These are phyloP conservation scores for Psophocarpus tetragonolobus DNA, from an alignment of 306 rosid species.

Conservation along the genomic window DNA sequence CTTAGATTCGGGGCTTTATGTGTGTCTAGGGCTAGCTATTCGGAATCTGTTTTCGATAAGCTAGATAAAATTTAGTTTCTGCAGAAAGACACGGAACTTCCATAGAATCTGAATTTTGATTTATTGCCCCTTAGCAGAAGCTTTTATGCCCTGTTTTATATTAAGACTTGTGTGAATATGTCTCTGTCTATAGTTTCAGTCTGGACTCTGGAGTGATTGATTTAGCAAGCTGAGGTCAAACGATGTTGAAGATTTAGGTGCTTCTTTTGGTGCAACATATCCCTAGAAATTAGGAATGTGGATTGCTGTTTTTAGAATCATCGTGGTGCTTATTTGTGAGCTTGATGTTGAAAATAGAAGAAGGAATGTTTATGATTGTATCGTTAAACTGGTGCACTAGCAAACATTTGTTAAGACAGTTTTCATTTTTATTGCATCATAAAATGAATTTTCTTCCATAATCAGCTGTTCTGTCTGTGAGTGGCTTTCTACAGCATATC, in stretches of 20 bases:
- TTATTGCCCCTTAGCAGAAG: background rate
- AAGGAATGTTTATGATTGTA: background rate
- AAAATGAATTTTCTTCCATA: conserved; percentile 5
- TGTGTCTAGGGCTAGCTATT: conserved; percentile 26
- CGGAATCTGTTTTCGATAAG: conserved; percentile 8
- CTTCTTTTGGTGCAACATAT: conserved; percentile 10
- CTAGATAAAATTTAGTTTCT: background rate
- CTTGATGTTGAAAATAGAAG: background rate
- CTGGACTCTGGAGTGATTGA: conserved; percentile 33
- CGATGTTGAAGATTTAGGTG: background rate
- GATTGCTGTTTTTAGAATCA: background rate
- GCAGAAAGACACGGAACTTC: background rate
- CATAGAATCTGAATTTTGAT: background rate
- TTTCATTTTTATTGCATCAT: conserved; percentile 2
- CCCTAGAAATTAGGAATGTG: background rate
- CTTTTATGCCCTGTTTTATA: background rate
- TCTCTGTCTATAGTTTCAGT: background rate
- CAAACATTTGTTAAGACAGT: background rate
- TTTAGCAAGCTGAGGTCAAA: conserved; percentile 12
- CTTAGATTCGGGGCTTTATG: conserved; percentile 25
- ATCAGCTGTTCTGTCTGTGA: background rate
- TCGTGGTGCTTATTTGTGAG: conserved; percentile 7
- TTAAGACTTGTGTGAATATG: conserved; percentile 10
- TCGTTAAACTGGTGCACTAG: background rate
- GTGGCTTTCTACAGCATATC: background rate